Conservation (phyloP, 2,329 filamentous ascomycete species). For the Ascochyta clinopodiicola region DNA sequence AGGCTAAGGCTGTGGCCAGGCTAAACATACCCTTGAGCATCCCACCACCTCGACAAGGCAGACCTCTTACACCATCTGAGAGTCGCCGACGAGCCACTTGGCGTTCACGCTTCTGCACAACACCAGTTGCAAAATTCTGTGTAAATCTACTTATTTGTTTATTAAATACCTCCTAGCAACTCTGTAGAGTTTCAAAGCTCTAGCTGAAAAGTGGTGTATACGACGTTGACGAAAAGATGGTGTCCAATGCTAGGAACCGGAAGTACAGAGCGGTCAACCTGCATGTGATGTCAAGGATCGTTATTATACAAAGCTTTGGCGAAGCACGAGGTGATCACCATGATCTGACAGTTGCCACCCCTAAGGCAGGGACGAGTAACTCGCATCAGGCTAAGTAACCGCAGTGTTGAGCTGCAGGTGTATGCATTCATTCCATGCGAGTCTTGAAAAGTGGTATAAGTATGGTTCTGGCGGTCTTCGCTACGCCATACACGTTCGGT, state of each 20-base stretch:
- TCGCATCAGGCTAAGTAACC: slow-evolving; percentile 16
- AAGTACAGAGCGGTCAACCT: slow-evolving; percentile 12
- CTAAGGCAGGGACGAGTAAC: slow-evolving; percentile 52
- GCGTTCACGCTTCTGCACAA: no score
- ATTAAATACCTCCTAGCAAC: no score
- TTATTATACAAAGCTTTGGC: slow-evolving; percentile 22
- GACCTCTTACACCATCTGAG: not conserved
- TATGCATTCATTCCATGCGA: not conserved
- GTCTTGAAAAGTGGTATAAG: no score
- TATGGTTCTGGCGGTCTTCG: no score
- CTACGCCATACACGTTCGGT: not conserved
- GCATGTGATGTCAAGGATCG: slow-evolving; percentile 12
- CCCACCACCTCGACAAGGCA: slow-evolving; percentile 7
- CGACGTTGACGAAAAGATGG: no score
- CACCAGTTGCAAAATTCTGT: no score
- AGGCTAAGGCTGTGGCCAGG: slow-evolving; percentile 37
- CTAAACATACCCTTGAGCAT: slow-evolving; percentile 25
- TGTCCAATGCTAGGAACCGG: not conserved
- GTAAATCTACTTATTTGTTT: no score
- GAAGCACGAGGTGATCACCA: slow-evolving; percentile 24
- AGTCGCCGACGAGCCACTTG: no score
- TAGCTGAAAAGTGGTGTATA: no score
- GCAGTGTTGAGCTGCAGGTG: not conserved
- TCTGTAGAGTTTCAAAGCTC: no score
- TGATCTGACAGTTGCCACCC: slow-evolving; percentile 14